Percentiles rank a stretch among this genome's conserved stretches.
phyloP scores from a whole-genome alignment of 352 stramenopile species.

The Pythium biforme region DNA sequence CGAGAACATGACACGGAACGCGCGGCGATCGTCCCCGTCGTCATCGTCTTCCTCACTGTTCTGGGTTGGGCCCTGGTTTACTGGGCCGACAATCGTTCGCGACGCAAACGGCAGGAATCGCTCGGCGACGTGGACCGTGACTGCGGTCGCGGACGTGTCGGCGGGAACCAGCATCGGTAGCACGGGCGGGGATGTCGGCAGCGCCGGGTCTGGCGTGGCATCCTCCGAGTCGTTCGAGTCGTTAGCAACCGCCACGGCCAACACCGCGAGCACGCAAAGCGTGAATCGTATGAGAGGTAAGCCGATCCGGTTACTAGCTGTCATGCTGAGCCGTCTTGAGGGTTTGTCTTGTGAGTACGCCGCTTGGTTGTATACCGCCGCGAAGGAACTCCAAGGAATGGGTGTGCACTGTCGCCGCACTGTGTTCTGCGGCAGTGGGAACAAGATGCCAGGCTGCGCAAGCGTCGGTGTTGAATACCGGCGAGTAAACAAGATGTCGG shows the following conservation, averaged over 20 bases:
- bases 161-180: neutral
- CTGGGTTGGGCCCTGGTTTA: neutral
- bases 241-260: neutral
- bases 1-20: conserved; percentile 17
- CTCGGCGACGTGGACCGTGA: conserved; percentile 16
- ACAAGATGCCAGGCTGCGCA: too few relatives aligned
- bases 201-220: neutral
- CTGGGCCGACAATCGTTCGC: neutral
- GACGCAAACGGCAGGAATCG: conserved; percentile 17
- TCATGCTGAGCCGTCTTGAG: neutral
- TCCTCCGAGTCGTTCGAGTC: conserved; percentile 1
- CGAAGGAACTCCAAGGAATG: too few relatives aligned
- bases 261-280: neutral
- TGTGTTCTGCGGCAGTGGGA: too few relatives aligned
- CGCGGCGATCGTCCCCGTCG: neutral
- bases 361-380: too few relatives aligned
- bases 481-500: too few relatives aligned
- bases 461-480: too few relatives aligned
- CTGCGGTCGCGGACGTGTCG: neutral
- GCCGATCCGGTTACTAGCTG: neutral
- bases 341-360: too few relatives aligned
- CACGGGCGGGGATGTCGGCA: neutral
- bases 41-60: neutral
- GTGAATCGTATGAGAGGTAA: neutral
- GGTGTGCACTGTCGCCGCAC: too few relatives aligned